Evolutionary conservation across 305 asterid species (phyloP).

Genomic region (Fraxinus floribunda): DNA sequence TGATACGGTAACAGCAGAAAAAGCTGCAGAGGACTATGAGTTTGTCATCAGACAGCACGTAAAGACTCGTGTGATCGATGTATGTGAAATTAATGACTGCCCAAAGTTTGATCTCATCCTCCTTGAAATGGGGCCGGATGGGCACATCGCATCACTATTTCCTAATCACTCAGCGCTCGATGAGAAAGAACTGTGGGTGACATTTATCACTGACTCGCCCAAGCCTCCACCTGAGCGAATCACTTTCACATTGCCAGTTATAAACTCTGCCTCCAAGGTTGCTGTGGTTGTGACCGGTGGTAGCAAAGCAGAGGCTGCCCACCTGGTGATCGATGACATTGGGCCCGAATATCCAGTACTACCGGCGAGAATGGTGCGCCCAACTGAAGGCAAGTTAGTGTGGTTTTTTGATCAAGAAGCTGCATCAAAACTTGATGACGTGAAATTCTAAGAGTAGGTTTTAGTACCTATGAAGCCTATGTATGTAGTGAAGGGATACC

Average conservation of each 20-base stretch:
- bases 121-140: constrained; percentile 87
- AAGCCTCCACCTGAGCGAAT: constrained; percentile 90
- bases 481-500: constrained; percentile 43
- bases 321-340: constrained; percentile 43
- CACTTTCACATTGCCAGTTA: constrained; percentile 89
- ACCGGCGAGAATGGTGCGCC: constrained; percentile 73
- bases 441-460: constrained; percentile 45
- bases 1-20: constrained; percentile 70
- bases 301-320: constrained; percentile 67
- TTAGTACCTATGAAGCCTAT: constrained; percentile 26
- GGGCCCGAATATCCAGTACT: constrained; percentile 39
- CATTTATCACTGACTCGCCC: constrained; percentile 82
- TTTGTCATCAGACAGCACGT: constrained; percentile 81
- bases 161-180: constrained; percentile 58
- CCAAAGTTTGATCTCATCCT: constrained; percentile 90
- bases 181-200: constrained; percentile 79
- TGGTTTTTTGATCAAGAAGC: constrained; percentile 82
- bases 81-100: constrained; percentile 71
- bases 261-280: constrained; percentile 82
- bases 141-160: constrained; percentile 80
- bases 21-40: constrained; percentile 84
- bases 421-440: constrained; percentile 57
- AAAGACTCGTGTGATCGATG: constrained; percentile 68
- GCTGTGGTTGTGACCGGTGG: constrained; percentile 63
- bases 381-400: constrained; percentile 61